These are phyloP conservation scores for Mrakia frigida DNA, from an alignment of 768 basidiomycete species.

Conservation along the genomic window DNA sequence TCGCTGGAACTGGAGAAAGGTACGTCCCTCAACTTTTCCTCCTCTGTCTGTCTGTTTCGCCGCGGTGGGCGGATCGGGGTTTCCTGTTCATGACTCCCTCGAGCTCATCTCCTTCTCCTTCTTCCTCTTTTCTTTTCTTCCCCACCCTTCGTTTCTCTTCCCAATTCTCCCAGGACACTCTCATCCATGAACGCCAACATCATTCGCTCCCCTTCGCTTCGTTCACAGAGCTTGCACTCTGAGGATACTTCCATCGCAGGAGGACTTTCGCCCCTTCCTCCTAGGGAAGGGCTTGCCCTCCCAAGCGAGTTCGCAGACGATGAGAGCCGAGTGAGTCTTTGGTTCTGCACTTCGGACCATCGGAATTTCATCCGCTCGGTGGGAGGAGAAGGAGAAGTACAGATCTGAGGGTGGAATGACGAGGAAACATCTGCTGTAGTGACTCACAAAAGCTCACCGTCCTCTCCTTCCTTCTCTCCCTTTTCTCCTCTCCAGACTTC, in stretches of 20 bases:
- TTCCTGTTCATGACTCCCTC: neutral
- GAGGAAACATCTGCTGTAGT: neutral
- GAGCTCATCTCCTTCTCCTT: neutral
- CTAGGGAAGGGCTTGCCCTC: neutral
- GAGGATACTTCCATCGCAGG: slow-evolving; percentile 1
- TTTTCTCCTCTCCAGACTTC: neutral
- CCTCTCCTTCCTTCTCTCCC: neutral
- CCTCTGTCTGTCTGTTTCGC: neutral
- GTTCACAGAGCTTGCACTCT: slow-evolving; percentile 1
- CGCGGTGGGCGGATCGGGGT: too few relatives aligned
- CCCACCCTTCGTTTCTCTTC: neutral
- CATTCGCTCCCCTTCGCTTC: neutral
- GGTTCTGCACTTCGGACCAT: neutral
- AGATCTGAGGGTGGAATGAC: neutral
- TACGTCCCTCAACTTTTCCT: neutral
- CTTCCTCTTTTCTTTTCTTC: neutral
- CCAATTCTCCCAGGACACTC: neutral
- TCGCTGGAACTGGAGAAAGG: slow-evolving; percentile 7
- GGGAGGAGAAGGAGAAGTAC: too few relatives aligned
- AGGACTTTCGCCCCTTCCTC: slow-evolving; percentile 3
- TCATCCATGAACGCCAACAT: slow-evolving; percentile 7
- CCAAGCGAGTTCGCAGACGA: neutral
- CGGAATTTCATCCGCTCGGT: neutral
- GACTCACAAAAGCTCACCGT: neutral
- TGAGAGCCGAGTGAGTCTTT: neutral